Conservation (phyloP, 1,139 yeast species). For the Lodderomyces margitis region DNA sequence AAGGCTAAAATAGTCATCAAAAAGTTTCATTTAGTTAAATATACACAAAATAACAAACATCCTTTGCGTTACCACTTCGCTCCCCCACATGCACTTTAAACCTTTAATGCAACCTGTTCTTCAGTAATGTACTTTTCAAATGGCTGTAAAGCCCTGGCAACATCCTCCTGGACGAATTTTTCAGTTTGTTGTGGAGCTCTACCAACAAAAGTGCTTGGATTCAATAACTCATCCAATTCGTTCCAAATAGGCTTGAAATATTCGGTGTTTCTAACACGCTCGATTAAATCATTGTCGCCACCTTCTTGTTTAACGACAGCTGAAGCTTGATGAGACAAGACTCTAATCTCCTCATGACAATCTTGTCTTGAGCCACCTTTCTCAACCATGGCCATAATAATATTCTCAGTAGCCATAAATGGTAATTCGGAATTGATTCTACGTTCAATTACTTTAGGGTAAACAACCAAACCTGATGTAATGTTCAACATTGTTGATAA, state of each 20-base stretch:
- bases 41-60: background rate
- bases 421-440: slow-evolving; percentile 94
- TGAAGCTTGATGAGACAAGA: slow-evolving; percentile 94
- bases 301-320: slow-evolving; percentile 98
- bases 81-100: slow-evolving; percentile 15
- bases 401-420: slow-evolving; percentile 99
- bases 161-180: slow-evolving; percentile 83
- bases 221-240: slow-evolving; percentile 75
- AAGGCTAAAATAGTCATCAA: too few relatives aligned
- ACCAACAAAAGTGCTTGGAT: slow-evolving; percentile 94
- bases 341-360: slow-evolving; percentile 97
- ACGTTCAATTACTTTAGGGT: slow-evolving; percentile 97
- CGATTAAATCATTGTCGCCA: slow-evolving; percentile 95
- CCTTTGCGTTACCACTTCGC: too few relatives aligned
- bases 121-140: slow-evolving; percentile 57
- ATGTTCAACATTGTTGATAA: slow-evolving; percentile 87
- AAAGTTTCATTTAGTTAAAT: too few relatives aligned
- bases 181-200: slow-evolving; percentile 98
- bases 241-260: slow-evolving; percentile 90
- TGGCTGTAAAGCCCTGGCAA: slow-evolving; percentile 76
- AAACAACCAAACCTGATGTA: slow-evolving; percentile 92
- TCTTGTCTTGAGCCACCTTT: slow-evolving; percentile 98
- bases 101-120: slow-evolving; percentile 57
- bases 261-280: slow-evolving; percentile 73
- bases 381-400: slow-evolving; percentile 99